Conservation (phyloP, 2,329 filamentous ascomycete species). For the Pyrenophora graminea region DNA sequence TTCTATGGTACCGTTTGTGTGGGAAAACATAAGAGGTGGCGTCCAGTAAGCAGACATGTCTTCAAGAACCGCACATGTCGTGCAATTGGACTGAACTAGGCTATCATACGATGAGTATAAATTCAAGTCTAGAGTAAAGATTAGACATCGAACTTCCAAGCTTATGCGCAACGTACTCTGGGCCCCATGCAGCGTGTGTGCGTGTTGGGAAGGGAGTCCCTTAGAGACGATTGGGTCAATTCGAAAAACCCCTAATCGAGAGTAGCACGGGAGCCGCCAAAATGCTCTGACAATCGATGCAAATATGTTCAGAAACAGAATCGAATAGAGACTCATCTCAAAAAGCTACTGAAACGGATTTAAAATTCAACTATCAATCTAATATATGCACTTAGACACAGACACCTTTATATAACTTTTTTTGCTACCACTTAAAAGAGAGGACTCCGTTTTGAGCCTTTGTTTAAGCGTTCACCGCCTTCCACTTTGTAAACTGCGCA, state of each 20-base stretch:
- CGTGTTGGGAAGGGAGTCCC: constrained; percentile 65
- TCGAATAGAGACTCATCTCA: neutral
- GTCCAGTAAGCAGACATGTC: constrained; percentile 89
- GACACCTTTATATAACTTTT: constrained; percentile 3
- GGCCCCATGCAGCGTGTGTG: constrained; percentile 67
- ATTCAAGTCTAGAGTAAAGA: constrained; percentile 23
- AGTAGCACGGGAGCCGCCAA: constrained; percentile 87
- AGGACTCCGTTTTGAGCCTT: constrained; percentile 1
- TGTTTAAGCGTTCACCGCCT: constrained; percentile 3
- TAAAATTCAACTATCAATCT: constrained; percentile 7
- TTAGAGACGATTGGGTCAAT: constrained; percentile 77
- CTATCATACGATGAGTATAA: neutral
- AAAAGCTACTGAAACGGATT: neutral
- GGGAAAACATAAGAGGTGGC: constrained; percentile 76
- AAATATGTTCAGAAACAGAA: neutral
- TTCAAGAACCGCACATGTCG: constrained; percentile 76
- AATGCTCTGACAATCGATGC: constrained; percentile 61
- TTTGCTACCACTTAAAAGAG: constrained; percentile 2
- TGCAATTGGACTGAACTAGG: constrained; percentile 68
- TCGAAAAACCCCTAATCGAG: constrained; percentile 68
- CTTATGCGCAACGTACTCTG: constrained; percentile 59
- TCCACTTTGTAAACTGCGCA: constrained; percentile 10
- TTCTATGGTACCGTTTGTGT: constrained; percentile 68
- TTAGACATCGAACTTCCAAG: constrained; percentile 33
- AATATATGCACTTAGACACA: neutral